Evolutionary conservation across 345 rosid genomes (phyloP).

Genomic region (Brassica incana): DNA sequence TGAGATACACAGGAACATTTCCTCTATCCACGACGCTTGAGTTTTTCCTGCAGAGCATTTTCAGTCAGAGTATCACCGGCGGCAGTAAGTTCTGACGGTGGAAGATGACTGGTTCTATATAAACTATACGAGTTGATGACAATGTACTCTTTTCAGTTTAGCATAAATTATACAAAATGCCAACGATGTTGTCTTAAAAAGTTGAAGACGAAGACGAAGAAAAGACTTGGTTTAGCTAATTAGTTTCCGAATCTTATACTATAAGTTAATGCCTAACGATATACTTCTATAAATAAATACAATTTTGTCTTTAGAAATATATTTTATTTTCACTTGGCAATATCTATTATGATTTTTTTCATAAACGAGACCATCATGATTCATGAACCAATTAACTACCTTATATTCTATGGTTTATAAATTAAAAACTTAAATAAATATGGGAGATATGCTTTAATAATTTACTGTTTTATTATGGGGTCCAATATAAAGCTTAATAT

Average conservation of each 20-base stretch:
- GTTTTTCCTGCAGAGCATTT: constrained; percentile 72
- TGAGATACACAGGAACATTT: constrained; percentile 88
- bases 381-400: neutral
- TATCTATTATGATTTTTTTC: constrained; percentile 1
- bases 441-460: constrained; percentile 38
- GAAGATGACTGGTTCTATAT: constrained; percentile 27
- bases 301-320: neutral
- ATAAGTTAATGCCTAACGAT: constrained; percentile 13
- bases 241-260: constrained; percentile 1
- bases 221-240: constrained; percentile 4
- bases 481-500: constrained; percentile 40
- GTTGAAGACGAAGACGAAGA: neutral
- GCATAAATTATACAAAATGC: constrained; percentile 35
- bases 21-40: constrained; percentile 56
- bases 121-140: constrained; percentile 18
- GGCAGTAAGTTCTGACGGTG: constrained; percentile 20
- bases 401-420: constrained; percentile 1
- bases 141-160: constrained; percentile 20
- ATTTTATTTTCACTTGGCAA: neutral
- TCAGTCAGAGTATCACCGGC: constrained; percentile 23
- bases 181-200: constrained; percentile 25
- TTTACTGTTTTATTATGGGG: constrained; percentile 35
- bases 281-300: neutral
- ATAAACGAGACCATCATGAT: neutral
- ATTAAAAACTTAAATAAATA: neutral